These are phyloP conservation scores for Gastrolobium bilobum DNA, from an alignment of 306 rosid genomes.

Conservation along the genomic window DNA sequence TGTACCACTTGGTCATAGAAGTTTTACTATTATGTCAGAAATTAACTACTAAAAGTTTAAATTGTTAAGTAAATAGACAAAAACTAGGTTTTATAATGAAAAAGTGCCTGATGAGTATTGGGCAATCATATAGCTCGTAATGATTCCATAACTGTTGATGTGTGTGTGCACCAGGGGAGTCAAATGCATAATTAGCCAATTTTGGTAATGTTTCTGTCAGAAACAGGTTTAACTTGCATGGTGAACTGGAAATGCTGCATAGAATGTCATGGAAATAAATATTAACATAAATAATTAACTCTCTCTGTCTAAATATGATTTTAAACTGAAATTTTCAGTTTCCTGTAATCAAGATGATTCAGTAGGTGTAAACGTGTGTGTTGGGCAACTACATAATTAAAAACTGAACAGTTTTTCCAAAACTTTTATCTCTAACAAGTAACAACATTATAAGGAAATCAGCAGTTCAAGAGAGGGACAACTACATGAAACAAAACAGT, in stretches of 20 bases:
- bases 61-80: no score
- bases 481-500: constrained; percentile 3
- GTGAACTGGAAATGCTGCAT: constrained; percentile 33
- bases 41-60: no score
- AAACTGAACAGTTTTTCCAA: no score
- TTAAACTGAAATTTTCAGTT: background rate
- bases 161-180: constrained; percentile 81
- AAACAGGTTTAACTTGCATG: constrained; percentile 35
- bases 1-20: background rate
- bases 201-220: constrained; percentile 8
- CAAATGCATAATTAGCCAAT: constrained; percentile 10
- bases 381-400: no score
- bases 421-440: background rate
- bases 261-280: constrained; percentile 14
- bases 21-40: no score
- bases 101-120: constrained; percentile 98
- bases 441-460: background rate
- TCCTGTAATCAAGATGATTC: constrained; percentile 4
- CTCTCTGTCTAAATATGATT: constrained; percentile 21
- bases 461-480: background rate
- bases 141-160: constrained; percentile 97
- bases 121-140: constrained; percentile 98
- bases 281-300: constrained; percentile 12
- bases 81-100: constrained; percentile 58
- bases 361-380: background rate